Percentiles rank a stretch among this genome's conserved stretches.
phyloP scores from a whole-genome alignment of 768 basidiomycete genomes.

The Psilocybe sp. region DNA sequence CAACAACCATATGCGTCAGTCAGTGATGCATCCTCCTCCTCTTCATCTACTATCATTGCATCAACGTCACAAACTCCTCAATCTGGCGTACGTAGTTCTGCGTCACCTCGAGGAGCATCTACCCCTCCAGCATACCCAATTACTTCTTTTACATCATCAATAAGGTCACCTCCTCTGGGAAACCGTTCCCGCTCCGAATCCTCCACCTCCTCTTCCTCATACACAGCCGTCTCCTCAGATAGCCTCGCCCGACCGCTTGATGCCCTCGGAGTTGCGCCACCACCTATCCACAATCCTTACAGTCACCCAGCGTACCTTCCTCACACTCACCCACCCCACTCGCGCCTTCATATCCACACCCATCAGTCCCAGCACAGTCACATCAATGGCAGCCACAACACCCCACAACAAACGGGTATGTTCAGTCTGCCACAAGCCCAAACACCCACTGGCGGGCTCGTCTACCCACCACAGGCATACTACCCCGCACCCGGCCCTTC shows the following conservation, averaged over 20 bases:
- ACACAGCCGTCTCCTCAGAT: neutral
- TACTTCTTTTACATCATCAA: no score
- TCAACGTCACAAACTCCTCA: neutral
- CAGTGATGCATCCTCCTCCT: neutral
- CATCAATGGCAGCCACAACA: neutral
- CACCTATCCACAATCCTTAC: conserved; percentile 5
- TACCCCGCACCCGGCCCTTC: no score
- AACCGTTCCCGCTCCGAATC: neutral
- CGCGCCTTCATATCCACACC: conserved; percentile 4
- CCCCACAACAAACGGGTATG: conserved; percentile 1
- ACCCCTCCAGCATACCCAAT: no score
- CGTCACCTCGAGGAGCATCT: no score
- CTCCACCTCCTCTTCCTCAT: neutral
- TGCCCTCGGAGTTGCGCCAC: conserved; percentile 8
- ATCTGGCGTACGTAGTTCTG: no score
- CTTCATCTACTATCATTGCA: conserved; percentile 1
- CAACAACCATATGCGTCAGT: no score
- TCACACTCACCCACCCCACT: conserved; percentile 11
- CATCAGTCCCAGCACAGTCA: neutral
- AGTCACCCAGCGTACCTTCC: conserved; percentile 6
- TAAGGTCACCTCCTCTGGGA: no score
- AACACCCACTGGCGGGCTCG: no score
- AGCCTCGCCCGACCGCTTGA: conserved; percentile 14
- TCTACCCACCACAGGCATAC: no score
- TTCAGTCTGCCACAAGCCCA: no score